phyloP scores from a whole-genome alignment of 495 filamentous ascomycete species.

The Endocarpon pusillum region DNA sequence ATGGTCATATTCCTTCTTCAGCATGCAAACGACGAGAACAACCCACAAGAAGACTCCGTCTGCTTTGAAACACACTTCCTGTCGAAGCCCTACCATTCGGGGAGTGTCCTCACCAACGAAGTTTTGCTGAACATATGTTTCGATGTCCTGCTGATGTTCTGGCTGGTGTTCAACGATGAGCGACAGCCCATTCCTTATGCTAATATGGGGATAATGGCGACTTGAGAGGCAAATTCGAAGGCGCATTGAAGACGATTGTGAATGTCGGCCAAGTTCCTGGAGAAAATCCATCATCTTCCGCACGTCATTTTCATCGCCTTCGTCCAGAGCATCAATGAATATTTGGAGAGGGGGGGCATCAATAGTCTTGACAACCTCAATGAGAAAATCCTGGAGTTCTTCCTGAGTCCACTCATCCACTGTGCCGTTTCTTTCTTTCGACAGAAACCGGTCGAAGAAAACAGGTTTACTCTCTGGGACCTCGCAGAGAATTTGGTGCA shows the following conservation, averaged over 20 bases:
- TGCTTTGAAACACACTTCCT: constrained; percentile 6
- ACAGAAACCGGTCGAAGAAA: background rate
- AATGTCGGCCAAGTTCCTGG: constrained; percentile 2
- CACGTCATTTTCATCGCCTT: constrained; percentile 13
- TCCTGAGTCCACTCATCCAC: background rate
- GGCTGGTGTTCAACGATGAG: constrained; percentile 7
- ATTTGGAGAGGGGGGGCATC: constrained; percentile 8
- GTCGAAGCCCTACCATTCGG: constrained; percentile 2
- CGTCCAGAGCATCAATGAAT: constrained; percentile 26
- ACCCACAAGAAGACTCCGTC: constrained; percentile 15
- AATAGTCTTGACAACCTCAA: constrained; percentile 8
- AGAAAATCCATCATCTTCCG: constrained; percentile 4
- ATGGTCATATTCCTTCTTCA: constrained; percentile 7
- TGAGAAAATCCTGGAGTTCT: constrained; percentile 2
- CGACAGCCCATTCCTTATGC: constrained; percentile 4
- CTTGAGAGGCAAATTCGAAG: constrained; percentile 13
- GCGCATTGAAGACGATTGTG: background rate
- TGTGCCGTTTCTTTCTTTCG: background rate
- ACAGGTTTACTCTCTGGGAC: constrained; percentile 2
- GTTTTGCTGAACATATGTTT: constrained; percentile 6
- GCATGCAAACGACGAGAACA: constrained; percentile 8
- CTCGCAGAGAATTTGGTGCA: constrained; percentile 17
- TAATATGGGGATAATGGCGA: constrained; percentile 13
- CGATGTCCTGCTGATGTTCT: constrained; percentile 10
- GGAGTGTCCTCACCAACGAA: constrained; percentile 1